A percentile compares a stretch with the other conserved stretches of the same genome.
Conservation (phyloP, 2,329 filamentous ascomycete genomes). For the Colletotrichum karsti region DNA sequence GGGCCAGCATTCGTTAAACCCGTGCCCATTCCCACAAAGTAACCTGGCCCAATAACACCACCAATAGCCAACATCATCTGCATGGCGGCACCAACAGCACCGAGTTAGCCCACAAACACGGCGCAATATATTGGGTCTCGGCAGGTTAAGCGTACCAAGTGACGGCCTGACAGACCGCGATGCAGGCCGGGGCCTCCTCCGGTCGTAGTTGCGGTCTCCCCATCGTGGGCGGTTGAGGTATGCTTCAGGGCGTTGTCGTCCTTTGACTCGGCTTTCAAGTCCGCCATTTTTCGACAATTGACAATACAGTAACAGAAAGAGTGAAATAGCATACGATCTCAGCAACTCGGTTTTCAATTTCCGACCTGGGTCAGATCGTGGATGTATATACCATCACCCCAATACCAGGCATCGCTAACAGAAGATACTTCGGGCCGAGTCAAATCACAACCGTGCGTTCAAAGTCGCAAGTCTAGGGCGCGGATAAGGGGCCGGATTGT, state of each 20-base stretch:
- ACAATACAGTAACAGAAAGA: no score
- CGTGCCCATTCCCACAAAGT: slow-evolving; percentile 70
- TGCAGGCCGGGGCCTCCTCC: not conserved
- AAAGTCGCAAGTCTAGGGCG: not conserved
- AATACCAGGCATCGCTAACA: not conserved
- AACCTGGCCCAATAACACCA: slow-evolving; percentile 66
- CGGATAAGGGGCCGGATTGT: not conserved
- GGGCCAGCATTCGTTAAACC: slow-evolving; percentile 68
- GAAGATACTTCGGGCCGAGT: not conserved
- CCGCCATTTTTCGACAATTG: not conserved
- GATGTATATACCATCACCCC: not conserved
- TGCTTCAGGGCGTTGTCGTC: not conserved
- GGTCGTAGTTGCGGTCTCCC: not conserved
- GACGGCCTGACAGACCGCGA: not conserved
- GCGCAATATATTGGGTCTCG: not conserved
- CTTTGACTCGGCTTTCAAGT: not conserved
- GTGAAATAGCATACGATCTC: not conserved
- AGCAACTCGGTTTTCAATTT: not conserved
- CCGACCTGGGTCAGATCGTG: not conserved
- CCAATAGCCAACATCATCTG: slow-evolving; percentile 75
- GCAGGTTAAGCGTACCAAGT: not conserved
- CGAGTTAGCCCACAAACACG: not conserved
- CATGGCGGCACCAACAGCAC: not conserved
- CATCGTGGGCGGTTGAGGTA: not conserved
- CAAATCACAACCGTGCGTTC: not conserved